A percentile compares a stretch with the other conserved stretches of the same genome.
These are phyloP conservation scores for Chytriomyces sp. DNA, from an alignment of 192 early-diverging fungal species.

Conservation along the genomic window DNA sequence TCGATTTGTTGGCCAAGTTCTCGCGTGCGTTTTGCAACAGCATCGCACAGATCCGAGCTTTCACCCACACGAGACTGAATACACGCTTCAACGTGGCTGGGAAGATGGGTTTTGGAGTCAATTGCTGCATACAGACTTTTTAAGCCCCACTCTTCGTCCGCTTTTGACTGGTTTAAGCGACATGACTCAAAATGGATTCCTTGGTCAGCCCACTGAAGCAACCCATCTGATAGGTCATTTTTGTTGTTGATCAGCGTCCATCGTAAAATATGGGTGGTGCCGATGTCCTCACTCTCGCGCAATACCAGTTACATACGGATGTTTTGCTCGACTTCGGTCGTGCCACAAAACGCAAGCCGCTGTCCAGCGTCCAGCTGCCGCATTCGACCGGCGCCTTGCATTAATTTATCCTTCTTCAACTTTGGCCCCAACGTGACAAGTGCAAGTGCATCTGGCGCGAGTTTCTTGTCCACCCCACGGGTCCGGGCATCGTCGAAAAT, in stretches of 20 bases:
- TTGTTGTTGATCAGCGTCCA: slow-evolving; percentile 18
- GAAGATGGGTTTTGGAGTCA: too few relatives aligned
- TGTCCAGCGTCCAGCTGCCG: slow-evolving; percentile 6
- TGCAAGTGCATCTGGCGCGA: slow-evolving; percentile 1
- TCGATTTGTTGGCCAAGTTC: background rate
- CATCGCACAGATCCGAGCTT: too few relatives aligned
- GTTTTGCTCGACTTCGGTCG: background rate
- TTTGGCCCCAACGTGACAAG: slow-evolving; percentile 7
- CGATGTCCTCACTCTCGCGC: background rate
- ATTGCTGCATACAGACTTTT: too few relatives aligned
- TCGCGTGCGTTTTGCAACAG: background rate
- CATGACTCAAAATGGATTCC: slow-evolving; percentile 6
- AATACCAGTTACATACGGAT: background rate
- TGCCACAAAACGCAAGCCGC: background rate
- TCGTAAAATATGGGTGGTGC: background rate
- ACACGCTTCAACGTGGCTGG: too few relatives aligned
- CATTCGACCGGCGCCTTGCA: slow-evolving; percentile 32
- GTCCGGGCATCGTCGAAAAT: slow-evolving; percentile 23
- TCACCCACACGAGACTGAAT: too few relatives aligned
- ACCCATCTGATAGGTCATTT: slow-evolving; percentile 1
- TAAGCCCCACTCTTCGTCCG: too few relatives aligned
- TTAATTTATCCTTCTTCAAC: slow-evolving; percentile 27
- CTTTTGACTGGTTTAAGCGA: background rate
- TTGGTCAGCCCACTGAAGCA: slow-evolving; percentile 11
- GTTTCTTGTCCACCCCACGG: slow-evolving; percentile 15